Percentiles rank a stretch among this genome's conserved stretches.
Conservation (phyloP, 139 green algal species). For the Chlorella ohadii region DNA sequence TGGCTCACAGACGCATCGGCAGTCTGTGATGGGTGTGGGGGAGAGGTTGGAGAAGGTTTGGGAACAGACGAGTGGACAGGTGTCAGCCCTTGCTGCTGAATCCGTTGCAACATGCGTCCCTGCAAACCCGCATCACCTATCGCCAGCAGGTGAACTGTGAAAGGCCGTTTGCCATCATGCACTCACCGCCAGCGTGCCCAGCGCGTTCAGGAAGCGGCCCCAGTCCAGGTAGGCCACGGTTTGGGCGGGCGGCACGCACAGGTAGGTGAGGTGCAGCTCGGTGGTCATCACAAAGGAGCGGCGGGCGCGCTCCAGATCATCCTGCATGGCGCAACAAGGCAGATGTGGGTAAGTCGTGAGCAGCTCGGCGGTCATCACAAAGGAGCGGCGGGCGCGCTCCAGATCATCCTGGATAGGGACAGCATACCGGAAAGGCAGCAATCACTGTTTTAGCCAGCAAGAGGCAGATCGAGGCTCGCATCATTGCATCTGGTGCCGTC, state of each 20-base stretch:
- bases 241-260: constrained; percentile 77
- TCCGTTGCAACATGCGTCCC: no score
- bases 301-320: constrained; percentile 71
- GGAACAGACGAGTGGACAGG: no score
- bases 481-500: no score
- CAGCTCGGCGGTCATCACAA: constrained; percentile 84
- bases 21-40: not conserved
- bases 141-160: no score
- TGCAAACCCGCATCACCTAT: no score
- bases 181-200: constrained; percentile 29
- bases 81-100: no score
- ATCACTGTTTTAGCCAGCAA: no score
- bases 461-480: no score
- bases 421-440: no score
- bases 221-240: constrained; percentile 51
- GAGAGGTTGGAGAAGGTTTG: no score
- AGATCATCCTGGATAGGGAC: constrained; percentile 84
- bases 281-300: constrained; percentile 72
- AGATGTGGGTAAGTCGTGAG: constrained; percentile 89
- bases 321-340: no score
- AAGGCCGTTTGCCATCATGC: no score
- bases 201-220: constrained; percentile 23
- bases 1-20: constrained; percentile 20
- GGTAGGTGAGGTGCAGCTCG: constrained; percentile 90
- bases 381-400: constrained; percentile 51